Base-by-base conservation (phyloP, 306 rosid genomes). In the Myrica gale region DNA sequence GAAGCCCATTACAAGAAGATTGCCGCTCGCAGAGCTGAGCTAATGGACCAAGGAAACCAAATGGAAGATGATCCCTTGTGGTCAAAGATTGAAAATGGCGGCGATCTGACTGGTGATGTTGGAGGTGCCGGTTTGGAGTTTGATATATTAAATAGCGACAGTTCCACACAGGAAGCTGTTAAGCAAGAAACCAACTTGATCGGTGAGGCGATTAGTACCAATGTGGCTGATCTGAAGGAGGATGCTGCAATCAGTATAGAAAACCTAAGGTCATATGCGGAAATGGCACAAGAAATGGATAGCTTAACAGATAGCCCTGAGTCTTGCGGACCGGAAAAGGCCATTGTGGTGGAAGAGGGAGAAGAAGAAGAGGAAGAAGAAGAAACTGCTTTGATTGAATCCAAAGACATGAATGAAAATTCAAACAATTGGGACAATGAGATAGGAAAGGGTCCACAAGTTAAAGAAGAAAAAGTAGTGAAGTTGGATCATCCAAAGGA, bases 1-100 rank as follows among this genome's bases (percentile, higher is more conserved):
- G 98, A 95, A 84, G 97, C 98, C 2, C 98, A 89, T 85, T 92
- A 90, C 92, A 95, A 89, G 91, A 92, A 82, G 89, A 82, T 95
- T 52, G 98, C 98, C n/a, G 96, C 97, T 74, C 72, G 85, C 42
- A 95, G 88, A 83, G 94, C 93, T 11, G 92, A 89, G 84, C 76
- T 95, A 82, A 54, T 84, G 76, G 97, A 87, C 68, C 87, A 81
- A 51, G 91, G 89, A 88, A 92, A 81, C 86, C 89, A 81, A 68
- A 47, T 51, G 63, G 88, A 78, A 79, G 72, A 74, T 21, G 89
- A 80, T 32, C 60, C 79, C 26, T 76, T 78, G 57, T 21, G 85
- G 74, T 82, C 88, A 37, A 84, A 81, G 68, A 89, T 83, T 62
- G 89, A 81, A 70, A 78, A 47, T 48, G 73, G 78, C 53, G 61